A percentile compares a stretch with the other conserved stretches of the same genome.
phyloP scores from a whole-genome alignment of 306 rosid genomes.

The Vicia faba region DNA sequence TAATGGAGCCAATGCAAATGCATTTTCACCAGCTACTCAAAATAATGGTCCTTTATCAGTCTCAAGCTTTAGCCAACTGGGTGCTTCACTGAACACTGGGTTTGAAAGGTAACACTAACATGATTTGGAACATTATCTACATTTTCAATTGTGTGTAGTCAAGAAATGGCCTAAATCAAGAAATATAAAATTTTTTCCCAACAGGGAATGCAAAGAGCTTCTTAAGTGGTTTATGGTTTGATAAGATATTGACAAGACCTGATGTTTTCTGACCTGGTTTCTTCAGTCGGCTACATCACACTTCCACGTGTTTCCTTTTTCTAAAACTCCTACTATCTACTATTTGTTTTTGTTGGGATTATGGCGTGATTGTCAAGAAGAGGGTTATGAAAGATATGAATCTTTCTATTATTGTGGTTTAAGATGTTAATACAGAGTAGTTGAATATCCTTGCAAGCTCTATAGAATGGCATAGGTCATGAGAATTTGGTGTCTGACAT shows the following conservation, averaged over 20 bases:
- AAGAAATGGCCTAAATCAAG: conserved; percentile 17
- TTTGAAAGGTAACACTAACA: conserved; percentile 51
- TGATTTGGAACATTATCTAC: conserved; percentile 6
- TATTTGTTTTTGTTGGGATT: conserved; percentile 14
- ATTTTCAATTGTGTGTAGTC: conserved; percentile 9
- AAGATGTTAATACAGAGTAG: conserved; percentile 25
- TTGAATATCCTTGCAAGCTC: conserved; percentile 27
- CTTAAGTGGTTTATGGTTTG: conserved; percentile 14
- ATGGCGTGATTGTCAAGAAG: conserved; percentile 15
- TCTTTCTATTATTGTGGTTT: conserved; percentile 16
- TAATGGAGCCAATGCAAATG: conserved; percentile 50
- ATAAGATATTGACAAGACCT: conserved; percentile 7
- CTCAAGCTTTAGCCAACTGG: conserved; percentile 83
- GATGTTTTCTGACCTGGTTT: conserved; percentile 11
- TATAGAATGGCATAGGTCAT: conserved; percentile 26
- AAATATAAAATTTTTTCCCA: background rate
- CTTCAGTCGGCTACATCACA: conserved; percentile 23
- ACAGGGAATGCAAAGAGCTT: conserved; percentile 15
- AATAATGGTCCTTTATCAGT: conserved; percentile 61
- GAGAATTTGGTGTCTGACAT: conserved; percentile 24
- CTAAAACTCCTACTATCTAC: conserved; percentile 8
- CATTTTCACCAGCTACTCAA: conserved; percentile 49
- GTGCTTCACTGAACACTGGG: conserved; percentile 58
- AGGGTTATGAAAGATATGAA: conserved; percentile 9
- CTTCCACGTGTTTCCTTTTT: conserved; percentile 1